Conservation (phyloP, 176 grass and related monocot species). For the Raddia distichophylla region DNA sequence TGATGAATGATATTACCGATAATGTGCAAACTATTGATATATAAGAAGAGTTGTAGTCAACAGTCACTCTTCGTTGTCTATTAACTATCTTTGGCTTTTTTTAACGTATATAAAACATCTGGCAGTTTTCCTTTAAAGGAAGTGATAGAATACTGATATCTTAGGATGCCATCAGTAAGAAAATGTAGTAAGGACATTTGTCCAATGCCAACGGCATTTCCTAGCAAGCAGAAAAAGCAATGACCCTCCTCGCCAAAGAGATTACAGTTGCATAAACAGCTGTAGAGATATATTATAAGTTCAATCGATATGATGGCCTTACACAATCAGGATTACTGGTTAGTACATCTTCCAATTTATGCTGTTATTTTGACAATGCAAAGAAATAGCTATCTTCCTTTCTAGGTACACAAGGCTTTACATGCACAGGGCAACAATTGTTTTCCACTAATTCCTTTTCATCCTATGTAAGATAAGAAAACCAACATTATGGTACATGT, state of each 20-base stretch:
- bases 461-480: constrained; percentile 65
- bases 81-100: neutral
- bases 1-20: constrained; percentile 8
- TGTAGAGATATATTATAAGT: neutral
- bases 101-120: neutral
- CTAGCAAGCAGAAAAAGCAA: neutral
- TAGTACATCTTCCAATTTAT: constrained; percentile 81
- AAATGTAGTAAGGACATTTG: constrained; percentile 21
- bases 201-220: constrained; percentile 27
- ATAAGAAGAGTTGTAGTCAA: constrained; percentile 13
- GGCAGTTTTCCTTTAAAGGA: neutral
- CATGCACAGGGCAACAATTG: constrained; percentile 81
- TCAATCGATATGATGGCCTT: constrained; percentile 84
- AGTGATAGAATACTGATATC: constrained; percentile 3
- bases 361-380: constrained; percentile 93
- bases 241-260: no score
- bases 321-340: constrained; percentile 88
- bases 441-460: constrained; percentile 88
- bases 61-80: constrained; percentile 11
- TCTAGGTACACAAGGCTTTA: constrained; percentile 81
- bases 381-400: constrained; percentile 99
- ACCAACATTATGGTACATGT: neutral
- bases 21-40: constrained; percentile 9
- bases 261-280: no score
- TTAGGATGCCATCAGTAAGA: constrained; percentile 29